These are phyloP conservation scores for Mytilinidion resinicola DNA, from an alignment of 495 filamentous ascomycete genomes.

Conservation along the genomic window DNA sequence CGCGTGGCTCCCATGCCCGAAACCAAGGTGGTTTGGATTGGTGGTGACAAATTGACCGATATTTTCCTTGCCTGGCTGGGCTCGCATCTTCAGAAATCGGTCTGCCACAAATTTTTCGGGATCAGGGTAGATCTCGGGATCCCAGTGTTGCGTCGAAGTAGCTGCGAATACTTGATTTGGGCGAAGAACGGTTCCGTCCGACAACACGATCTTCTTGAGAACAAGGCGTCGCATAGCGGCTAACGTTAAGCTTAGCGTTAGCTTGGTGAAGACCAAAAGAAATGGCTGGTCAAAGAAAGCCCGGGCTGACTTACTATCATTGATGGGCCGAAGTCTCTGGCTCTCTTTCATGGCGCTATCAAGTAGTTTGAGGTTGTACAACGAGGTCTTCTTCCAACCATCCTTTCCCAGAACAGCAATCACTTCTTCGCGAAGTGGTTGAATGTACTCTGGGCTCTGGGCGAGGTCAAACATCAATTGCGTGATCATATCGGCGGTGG, in stretches of 20 bases:
- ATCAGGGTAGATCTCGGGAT: neutral
- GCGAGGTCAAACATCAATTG: neutral
- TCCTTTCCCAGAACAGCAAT: neutral
- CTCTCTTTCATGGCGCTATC: constrained; percentile 9
- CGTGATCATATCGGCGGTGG: neutral
- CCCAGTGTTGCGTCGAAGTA: neutral
- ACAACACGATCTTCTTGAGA: neutral
- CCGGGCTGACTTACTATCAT: neutral
- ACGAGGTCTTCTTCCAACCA: neutral
- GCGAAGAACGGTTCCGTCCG: neutral
- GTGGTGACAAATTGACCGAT: neutral
- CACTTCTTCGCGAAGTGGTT: constrained; percentile 1
- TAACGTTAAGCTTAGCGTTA: neutral
- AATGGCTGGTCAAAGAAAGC: neutral
- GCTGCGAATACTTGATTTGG: neutral
- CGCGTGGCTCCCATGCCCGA: constrained; percentile 32
- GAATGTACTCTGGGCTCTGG: neutral
- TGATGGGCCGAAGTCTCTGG: neutral
- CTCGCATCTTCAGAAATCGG: neutral
- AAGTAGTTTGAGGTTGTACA: neutral
- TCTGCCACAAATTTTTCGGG: neutral
- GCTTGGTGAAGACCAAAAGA: neutral
- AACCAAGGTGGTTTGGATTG: neutral
- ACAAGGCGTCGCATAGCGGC: neutral
- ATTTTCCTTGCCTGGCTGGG: neutral